Base-by-base conservation (phyloP, 495 filamentous ascomycete genomes). In the Lasiosphaeria ovina region DNA sequence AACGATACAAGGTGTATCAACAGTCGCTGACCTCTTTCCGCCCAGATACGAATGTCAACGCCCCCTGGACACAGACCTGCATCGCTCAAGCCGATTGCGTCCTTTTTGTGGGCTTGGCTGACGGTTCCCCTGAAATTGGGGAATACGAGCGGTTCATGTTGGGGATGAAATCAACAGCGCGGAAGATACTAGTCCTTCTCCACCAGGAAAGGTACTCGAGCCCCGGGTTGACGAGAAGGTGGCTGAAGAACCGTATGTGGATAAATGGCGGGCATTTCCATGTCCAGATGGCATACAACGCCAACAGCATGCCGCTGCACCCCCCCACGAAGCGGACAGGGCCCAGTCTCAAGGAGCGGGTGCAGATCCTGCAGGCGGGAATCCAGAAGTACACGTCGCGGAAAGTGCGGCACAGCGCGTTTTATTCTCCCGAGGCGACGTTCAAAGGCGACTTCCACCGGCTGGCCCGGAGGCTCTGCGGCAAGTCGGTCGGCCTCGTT, bases 211-310 rank as follows among this genome's bases (percentile, higher is more conserved):
- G 95, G 40, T 97, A 93, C 71, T 96, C 89, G 58, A 81, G 82
- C 2, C 85, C 91, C 24, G 94, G 94, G 0, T 67, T 95, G 32
- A 97, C 93, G 0, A 80, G 94, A 42, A 83, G 84, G 50, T 98
- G 94, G 94, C 79, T 98, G 24, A 87, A 91, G 66, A 97, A 97
- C 69, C 87, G 94, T 0, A 83, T 96, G 57, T 98, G 94, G 94
- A 91, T 98, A 66, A 98, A 97, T 66, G 94, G 94, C n/a, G 91
- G 94, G 44, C 95, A 98, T 72, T 93, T 97, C 69, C 94, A 98
- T 66, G 89, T 98, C 32, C 94, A 98, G 69, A 97, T 98, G 94
- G 81, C 89, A 1, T 95, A 93, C 74, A 86, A 87, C 40, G 82
- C 87, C n/a, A 86, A 87, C 34, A 75, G 87, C 5, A 87, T 93